These are phyloP conservation scores for Mrakia gelida DNA, from an alignment of 768 basidiomycete species.

Conservation along the genomic window DNA sequence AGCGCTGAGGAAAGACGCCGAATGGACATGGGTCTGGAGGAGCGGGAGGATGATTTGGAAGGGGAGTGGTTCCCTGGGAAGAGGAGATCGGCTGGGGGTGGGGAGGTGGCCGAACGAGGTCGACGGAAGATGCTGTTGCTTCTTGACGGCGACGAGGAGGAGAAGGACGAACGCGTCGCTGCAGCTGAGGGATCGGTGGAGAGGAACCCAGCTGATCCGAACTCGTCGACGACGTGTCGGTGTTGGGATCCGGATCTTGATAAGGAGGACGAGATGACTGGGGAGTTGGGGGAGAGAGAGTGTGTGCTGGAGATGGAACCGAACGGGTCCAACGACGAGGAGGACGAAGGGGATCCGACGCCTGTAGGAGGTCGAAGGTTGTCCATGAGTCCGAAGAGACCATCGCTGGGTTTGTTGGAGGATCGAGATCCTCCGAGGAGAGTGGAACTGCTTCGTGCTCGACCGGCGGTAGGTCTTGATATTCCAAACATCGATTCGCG, in stretches of 20 bases:
- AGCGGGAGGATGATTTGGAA: too few relatives aligned
- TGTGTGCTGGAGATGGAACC: not conserved
- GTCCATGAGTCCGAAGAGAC: constrained; percentile 11
- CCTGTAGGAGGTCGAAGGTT: constrained; percentile 11
- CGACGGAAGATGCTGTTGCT: constrained; percentile 11
- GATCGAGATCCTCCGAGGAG: constrained; percentile 1
- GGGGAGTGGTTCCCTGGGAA: not conserved
- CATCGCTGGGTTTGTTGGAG: not conserved
- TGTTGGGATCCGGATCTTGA: not conserved
- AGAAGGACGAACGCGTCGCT: not conserved
- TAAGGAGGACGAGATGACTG: not conserved
- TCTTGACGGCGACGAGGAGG: not conserved
- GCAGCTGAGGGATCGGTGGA: constrained; percentile 1
- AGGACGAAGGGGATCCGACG: not conserved
- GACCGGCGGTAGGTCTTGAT: not conserved
- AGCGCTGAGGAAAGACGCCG: constrained; percentile 12
- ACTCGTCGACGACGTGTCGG: not conserved
- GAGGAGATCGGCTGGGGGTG: not conserved
- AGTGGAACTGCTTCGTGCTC: constrained; percentile 1
- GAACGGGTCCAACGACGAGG: not conserved
- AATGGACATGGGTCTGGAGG: constrained; percentile 20
- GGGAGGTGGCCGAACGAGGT: constrained; percentile 20
- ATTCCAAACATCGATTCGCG: constrained; percentile 25
- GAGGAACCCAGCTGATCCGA: constrained; percentile 1
- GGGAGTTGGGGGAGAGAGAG: not conserved